Evolutionary conservation across 495 filamentous ascomycete genomes (phyloP).

Genomic region (Podospora didyma): DNA sequence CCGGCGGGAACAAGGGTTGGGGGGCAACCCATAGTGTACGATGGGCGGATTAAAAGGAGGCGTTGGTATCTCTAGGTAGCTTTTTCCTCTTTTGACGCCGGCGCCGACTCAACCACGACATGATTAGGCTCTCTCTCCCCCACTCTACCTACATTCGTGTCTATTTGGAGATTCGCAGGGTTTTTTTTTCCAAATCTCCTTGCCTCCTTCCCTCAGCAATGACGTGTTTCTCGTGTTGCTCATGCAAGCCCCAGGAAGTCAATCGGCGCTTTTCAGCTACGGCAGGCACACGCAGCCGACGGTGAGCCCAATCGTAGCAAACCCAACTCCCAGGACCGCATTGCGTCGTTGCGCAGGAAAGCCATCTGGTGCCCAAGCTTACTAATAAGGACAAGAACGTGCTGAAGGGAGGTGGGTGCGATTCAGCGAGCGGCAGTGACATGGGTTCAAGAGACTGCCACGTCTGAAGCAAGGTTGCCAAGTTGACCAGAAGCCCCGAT

Average conservation of each 20-base stretch:
- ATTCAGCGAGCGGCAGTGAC: not conserved
- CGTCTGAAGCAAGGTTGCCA: not conserved
- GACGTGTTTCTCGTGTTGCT: not conserved
- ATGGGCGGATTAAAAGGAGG: not conserved
- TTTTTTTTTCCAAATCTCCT: not conserved
- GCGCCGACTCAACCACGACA: too few relatives aligned
- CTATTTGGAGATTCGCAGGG: too few relatives aligned
- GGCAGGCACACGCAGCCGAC: not conserved
- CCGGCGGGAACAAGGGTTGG: not conserved
- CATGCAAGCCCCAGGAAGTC: not conserved
- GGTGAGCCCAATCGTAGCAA: not conserved
- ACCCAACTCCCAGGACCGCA: not conserved
- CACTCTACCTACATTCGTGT: too few relatives aligned
- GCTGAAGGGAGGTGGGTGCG: not conserved
- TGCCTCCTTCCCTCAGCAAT: not conserved
- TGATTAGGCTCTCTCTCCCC: too few relatives aligned
- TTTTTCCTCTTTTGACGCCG: not conserved
- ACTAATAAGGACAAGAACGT: too few relatives aligned
- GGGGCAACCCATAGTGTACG: not conserved
- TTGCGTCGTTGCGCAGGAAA: too few relatives aligned
- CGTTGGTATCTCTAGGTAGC: not conserved
- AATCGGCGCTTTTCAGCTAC: not conserved
- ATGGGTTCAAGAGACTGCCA: not conserved
- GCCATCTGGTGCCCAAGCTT: too few relatives aligned
- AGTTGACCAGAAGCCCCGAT: constrained; percentile 2